phyloP scores from a whole-genome alignment of 2,329 filamentous ascomycete genomes.

The Celoporthe dispersa region DNA sequence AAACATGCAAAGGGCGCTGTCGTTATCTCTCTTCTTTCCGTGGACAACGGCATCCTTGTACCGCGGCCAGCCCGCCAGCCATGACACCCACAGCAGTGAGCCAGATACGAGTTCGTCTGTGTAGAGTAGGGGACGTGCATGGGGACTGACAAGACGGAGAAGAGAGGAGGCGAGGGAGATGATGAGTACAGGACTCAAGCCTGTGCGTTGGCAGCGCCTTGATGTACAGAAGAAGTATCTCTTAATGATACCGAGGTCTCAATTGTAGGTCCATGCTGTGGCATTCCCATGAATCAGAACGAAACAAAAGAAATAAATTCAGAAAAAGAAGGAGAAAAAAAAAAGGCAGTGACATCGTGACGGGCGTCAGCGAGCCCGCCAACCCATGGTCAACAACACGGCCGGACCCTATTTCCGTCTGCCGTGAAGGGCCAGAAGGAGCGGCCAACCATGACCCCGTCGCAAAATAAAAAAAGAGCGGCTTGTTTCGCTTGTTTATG shows the following conservation, averaged over 20 bases:
- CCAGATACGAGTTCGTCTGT: not conserved
- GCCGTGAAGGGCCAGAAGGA: constrained; percentile 13
- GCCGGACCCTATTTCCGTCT: constrained; percentile 17
- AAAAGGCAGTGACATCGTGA: not conserved
- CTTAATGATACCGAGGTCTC: constrained; percentile 17
- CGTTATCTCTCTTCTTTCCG: constrained; percentile 4
- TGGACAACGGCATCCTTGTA: constrained; percentile 20
- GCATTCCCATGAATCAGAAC: constrained; percentile 2
- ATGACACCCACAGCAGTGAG: constrained; percentile 9
- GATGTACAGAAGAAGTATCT: constrained; percentile 3
- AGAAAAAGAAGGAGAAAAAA: not conserved
- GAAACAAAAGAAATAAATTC: not conserved
- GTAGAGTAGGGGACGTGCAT: constrained; percentile 2
- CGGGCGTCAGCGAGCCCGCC: constrained; percentile 15
- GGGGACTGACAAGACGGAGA: not conserved
- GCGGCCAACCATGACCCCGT: constrained; percentile 8
- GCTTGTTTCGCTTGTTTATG: constrained; percentile 20
- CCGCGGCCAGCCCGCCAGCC: constrained; percentile 16
- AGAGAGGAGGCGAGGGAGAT: constrained; percentile 3
- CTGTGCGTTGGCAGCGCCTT: constrained; percentile 6
- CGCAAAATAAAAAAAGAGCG: constrained; percentile 6
- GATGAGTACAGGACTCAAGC: constrained; percentile 13
- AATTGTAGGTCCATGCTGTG: constrained; percentile 16
- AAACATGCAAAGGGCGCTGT: constrained; percentile 3
- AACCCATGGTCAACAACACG: constrained; percentile 8